Evolutionary conservation across 1,284 basidiomycete genomes (phyloP).

Genomic region (Pascua sp.): DNA sequence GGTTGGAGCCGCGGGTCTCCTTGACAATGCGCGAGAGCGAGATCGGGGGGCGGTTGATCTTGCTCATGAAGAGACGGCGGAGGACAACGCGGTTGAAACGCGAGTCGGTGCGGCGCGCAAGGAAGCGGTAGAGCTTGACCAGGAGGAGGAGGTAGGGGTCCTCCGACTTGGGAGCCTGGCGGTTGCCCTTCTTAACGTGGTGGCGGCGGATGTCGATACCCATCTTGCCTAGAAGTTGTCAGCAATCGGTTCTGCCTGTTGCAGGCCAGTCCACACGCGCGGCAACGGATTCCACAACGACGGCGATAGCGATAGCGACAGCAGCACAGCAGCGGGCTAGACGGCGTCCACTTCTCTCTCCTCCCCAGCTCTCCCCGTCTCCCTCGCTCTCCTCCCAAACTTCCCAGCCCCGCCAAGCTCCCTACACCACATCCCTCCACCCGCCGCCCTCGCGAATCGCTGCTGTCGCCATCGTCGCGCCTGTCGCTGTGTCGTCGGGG

Average conservation of each 20-base stretch:
- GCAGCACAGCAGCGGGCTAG: too few relatives aligned
- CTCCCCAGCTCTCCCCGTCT: too few relatives aligned
- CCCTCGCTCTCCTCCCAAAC: too few relatives aligned
- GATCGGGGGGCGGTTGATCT: conserved; percentile 92
- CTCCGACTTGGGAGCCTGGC: conserved; percentile 95
- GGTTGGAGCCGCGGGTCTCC: conserved; percentile 67
- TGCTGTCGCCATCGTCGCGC: too few relatives aligned
- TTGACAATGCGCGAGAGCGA: conserved; percentile 87
- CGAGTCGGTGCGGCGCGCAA: conserved; percentile 93
- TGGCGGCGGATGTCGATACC: conserved; percentile 97
- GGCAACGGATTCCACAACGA: too few relatives aligned
- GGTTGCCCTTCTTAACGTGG: conserved; percentile 98
- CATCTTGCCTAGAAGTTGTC: conserved; percentile 48
- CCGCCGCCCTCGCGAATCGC: too few relatives aligned
- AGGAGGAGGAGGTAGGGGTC: conserved; percentile 98
- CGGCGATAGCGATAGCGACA: too few relatives aligned
- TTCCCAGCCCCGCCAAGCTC: too few relatives aligned
- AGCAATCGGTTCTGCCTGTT: neutral
- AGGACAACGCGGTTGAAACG: conserved; percentile 98
- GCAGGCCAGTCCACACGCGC: too few relatives aligned
- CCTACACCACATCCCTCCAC: too few relatives aligned
- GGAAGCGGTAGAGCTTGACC: conserved; percentile 99
- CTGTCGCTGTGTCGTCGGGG: too few relatives aligned
- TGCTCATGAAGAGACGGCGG: conserved; percentile 90
- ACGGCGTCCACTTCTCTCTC: too few relatives aligned